Conservation (phyloP, 106 monocot species). For the Acanthochlamys bracteata region DNA sequence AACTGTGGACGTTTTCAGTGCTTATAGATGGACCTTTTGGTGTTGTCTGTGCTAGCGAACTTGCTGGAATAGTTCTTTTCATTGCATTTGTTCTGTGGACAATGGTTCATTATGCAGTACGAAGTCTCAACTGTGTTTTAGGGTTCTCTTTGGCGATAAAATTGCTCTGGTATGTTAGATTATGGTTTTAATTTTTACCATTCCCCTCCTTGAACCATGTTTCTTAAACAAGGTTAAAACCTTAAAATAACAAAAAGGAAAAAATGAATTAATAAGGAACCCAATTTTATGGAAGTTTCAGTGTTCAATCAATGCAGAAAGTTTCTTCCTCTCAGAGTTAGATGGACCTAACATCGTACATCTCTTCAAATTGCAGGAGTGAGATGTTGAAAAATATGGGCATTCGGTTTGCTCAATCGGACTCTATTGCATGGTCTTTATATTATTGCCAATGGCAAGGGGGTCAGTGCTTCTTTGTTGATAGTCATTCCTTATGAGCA, state of each 20-base stretch:
- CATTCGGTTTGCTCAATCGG: constrained; percentile 46
- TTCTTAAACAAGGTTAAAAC: too few relatives aligned
- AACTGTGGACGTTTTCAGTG: not conserved
- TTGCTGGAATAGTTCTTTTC: not conserved
- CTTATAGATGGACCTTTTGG: not conserved
- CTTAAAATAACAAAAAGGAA: too few relatives aligned
- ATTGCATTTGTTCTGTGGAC: not conserved
- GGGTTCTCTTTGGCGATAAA: not conserved
- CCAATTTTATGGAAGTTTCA: too few relatives aligned
- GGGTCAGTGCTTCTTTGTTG: constrained; percentile 90
- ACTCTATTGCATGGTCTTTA: constrained; percentile 55
- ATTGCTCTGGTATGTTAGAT: not conserved
- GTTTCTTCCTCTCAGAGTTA: too few relatives aligned
- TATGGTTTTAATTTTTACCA: too few relatives aligned
- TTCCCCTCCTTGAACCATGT: too few relatives aligned
- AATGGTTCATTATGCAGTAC: not conserved
- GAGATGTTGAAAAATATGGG: constrained; percentile 41
- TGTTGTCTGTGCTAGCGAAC: not conserved
- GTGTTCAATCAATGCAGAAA: too few relatives aligned
- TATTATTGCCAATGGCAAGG: constrained; percentile 77
- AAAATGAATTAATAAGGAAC: too few relatives aligned
- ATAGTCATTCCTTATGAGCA: constrained; percentile 96
- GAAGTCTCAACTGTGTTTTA: not conserved
- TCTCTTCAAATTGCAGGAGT: constrained; percentile 29
- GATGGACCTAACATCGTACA: not conserved